Conservation (phyloP, 1,284 basidiomycete species). For the Malassezia restricta region DNA sequence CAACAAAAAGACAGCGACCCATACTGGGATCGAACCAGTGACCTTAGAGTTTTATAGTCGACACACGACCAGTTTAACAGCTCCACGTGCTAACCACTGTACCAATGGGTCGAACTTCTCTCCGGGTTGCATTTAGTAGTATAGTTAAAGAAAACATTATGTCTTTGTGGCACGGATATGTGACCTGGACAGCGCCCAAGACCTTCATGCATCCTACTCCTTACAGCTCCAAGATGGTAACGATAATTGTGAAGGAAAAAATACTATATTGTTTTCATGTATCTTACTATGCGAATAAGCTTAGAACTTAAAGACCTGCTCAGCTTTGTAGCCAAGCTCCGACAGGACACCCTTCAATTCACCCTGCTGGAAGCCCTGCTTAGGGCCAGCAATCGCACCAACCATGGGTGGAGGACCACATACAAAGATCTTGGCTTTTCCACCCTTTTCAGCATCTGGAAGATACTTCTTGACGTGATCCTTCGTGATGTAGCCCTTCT, state of each 20-base stretch:
- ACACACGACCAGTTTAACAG: slow-evolving; percentile 17
- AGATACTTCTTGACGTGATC: slow-evolving; percentile 64
- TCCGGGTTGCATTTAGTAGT: too few species aligned
- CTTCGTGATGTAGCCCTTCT: slow-evolving; percentile 53
- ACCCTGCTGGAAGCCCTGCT: slow-evolving; percentile 40
- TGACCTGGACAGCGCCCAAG: too few species aligned
- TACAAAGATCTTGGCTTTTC: slow-evolving; percentile 77
- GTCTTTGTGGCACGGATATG: too few species aligned
- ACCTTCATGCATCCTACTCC: too few species aligned
- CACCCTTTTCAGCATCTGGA: slow-evolving; percentile 54
- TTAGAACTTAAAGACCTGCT: slow-evolving; percentile 39
- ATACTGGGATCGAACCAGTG: slow-evolving; percentile 20
- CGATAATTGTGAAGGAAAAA: too few species aligned
- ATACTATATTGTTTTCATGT: too few species aligned
- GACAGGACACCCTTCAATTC: slow-evolving; percentile 39
- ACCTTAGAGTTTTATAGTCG: slow-evolving; percentile 20
- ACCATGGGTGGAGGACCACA: slow-evolving; percentile 54
- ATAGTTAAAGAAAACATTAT: too few species aligned
- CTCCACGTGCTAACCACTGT: slow-evolving; percentile 22
- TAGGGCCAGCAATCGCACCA: slow-evolving; percentile 37
- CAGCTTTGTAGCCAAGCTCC: slow-evolving; percentile 36
- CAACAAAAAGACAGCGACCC: slow-evolving; percentile 11
- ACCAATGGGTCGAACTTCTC: slow-evolving; percentile 13
- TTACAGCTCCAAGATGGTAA: too few species aligned
- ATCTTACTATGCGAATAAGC: not conserved